Base-by-base conservation (phyloP, 2,329 filamentous ascomycete species). In the Diplodia seriata region DNA sequence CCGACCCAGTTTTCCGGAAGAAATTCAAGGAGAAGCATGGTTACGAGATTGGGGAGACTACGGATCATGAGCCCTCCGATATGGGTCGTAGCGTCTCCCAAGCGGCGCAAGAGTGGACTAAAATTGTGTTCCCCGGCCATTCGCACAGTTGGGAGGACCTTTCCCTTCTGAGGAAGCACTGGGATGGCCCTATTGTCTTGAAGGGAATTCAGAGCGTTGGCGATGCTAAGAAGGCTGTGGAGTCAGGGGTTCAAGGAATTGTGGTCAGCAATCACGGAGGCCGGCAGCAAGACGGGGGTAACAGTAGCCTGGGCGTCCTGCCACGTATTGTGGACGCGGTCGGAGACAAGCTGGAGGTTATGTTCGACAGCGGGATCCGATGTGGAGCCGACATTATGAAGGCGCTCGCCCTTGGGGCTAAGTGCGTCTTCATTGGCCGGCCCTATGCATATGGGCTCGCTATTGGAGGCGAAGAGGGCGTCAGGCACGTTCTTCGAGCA, bases 261-360 rank as follows among this genome's bases (percentile, higher is more conserved):
- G 76, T 88, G 2, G 83, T 88, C n/a, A 84, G 83, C 40, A 89
- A 89, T 70, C 86, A 89, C 71, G 86, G 86, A n/a, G 84, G 83
- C 2, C 75, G 86, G 26, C 86, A 89, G 75, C 76, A 87, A 15
- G 86, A 89, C 69, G 85, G 85, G 1, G 4, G 85, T 84, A 2
- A 79, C 84, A 14, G 83, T 82, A 7, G 84, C 83, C 4, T 77
- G 88, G 8, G 86, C 69, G 87, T 68, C 82, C 77, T n/a, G 71
- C 83, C 23, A 75, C 75, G 1, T 77, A 81, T 65, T 78, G 78
- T 63, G 79, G 76, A 1, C 71, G 78, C 78, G 5, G 79, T 77
- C 2, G 70, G 74, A 2, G 82, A 83, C 26, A 83, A 82, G 69
- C 79, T 89, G 20, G 84, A 85, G 0, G 81, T 91, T 26, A 82